Evolutionary conservation across 2,329 filamentous ascomycete species (phyloP), one percentile per base, ranked within the genome.

Genomic region (Hypoxylon sp.): DNA sequence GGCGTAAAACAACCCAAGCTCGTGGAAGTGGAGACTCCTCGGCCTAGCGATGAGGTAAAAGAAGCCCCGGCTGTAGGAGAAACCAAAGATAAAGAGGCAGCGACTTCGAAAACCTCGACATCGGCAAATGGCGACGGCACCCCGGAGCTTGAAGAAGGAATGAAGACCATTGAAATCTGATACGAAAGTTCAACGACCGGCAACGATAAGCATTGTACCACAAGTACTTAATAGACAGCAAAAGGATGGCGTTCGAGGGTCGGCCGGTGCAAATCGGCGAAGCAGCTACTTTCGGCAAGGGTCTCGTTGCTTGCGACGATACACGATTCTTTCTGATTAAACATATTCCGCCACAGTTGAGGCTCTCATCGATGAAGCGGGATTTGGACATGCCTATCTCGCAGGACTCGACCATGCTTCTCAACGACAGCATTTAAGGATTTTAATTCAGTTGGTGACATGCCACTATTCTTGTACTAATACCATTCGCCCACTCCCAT

Each of bases 91-190:
- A 83, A 82, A 79, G 72, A 78, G 48, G 49, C 67, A 6, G 62
- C 66, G 14, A 62, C 75, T 7, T 69, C 73, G 37, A 83, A 82
- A 68, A 68, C 64, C 3, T 69, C 66, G 33, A 27, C 63, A 35
- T 55, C 75, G 37, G 84, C 17, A 44, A 22, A 84, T 67, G 83
- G 82, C 65, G 86, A 86, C 75, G 78, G 82, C 64, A 75, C 79
- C 6, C 80, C 81, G 61, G 79, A 81, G 42, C 72, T 79, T 10
- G 86, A 87, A 61, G 86, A 84, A 66, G 80, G 82, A 33, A 88
- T 89, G 86, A 89, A 88, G 81, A 87, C 86, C 68, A 89, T 89
- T 79, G 86, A 89, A 79, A 89, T 89, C 74, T 89, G 80, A 80
- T 59, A 62, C 55, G 70, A 73, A 67, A 62, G 61, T 70, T 72